These are phyloP conservation scores for Onygenales sp. DNA, from an alignment of 2,329 filamentous ascomycete species.

Conservation along the genomic window DNA sequence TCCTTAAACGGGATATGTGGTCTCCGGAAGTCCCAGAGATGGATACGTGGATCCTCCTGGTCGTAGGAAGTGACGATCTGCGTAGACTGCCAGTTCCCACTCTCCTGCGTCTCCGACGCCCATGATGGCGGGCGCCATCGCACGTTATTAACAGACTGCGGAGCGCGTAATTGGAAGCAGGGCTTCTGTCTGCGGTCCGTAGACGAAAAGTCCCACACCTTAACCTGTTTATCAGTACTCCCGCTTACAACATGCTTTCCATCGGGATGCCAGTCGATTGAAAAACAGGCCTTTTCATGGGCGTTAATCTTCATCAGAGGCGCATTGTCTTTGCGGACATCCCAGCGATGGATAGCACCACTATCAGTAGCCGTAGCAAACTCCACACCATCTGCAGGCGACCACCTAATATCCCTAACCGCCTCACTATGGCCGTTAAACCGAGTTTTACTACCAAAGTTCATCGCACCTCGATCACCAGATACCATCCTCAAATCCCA, in stretches of 20 bases:
- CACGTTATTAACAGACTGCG: conserved; percentile 52
- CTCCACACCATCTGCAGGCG: conserved; percentile 50
- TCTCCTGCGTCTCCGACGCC: conserved; percentile 41
- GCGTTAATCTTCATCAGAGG: conserved; percentile 53
- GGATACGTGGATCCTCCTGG: conserved; percentile 49
- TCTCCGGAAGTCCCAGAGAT: conserved; percentile 56
- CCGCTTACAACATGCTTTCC: conserved; percentile 55
- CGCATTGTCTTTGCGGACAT: conserved; percentile 47
- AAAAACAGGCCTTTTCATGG: conserved; percentile 51
- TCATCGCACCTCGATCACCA: conserved; percentile 39
- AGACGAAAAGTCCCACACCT: conserved; percentile 54
- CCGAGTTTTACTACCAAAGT: conserved; percentile 44
- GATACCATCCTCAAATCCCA: conserved; percentile 53
- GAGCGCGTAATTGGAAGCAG: conserved; percentile 48
- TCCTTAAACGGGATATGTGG: conserved; percentile 54
- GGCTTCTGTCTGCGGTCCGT: conserved; percentile 50
- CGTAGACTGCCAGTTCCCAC: conserved; percentile 49
- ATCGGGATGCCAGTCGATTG: conserved; percentile 59
- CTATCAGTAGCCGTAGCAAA: conserved; percentile 58
- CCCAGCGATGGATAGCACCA: conserved; percentile 55
- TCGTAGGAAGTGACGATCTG: conserved; percentile 56
- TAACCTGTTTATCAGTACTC: conserved; percentile 52
- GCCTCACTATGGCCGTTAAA: conserved; percentile 51
- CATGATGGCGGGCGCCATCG: conserved; percentile 54
- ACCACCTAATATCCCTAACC: conserved; percentile 57